These are phyloP conservation scores for Arxiozyma slooffiae DNA, from an alignment of 1,139 yeast genomes.

Conservation along the genomic window DNA sequence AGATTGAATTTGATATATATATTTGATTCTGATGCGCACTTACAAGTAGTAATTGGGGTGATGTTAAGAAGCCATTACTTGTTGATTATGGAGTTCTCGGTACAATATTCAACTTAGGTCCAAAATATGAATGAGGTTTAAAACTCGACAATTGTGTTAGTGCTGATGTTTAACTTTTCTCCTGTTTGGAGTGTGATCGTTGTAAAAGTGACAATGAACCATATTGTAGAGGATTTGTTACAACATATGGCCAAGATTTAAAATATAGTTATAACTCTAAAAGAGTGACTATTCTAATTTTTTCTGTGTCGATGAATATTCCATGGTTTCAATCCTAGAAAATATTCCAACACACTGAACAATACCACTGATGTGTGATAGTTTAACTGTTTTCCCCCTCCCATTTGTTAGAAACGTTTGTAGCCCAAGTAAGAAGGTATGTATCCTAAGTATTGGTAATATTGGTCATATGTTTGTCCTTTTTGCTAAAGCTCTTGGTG, in stretches of 20 bases:
- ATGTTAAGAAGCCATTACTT: slow-evolving; percentile 12
- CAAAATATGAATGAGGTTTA: slow-evolving; percentile 26
- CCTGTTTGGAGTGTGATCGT: slow-evolving; percentile 40
- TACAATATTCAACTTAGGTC: slow-evolving; percentile 38
- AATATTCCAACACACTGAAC: slow-evolving; percentile 35
- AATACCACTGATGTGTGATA: slow-evolving; percentile 48
- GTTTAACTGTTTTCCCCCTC: slow-evolving; percentile 44
- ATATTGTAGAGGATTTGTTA: slow-evolving; percentile 37
- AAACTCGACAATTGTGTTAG: slow-evolving; percentile 45
- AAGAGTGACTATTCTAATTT: slow-evolving; percentile 50
- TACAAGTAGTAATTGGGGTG: slow-evolving; percentile 35
- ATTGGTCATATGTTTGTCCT: slow-evolving; percentile 52
- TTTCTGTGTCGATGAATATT: slow-evolving; percentile 39
- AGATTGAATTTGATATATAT: slow-evolving; percentile 42
- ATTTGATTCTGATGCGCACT: slow-evolving; percentile 44
- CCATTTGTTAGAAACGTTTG: slow-evolving; percentile 39
- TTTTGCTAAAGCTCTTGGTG: slow-evolving; percentile 49
- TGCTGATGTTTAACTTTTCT: slow-evolving; percentile 41
- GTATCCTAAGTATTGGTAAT: slow-evolving; percentile 52
- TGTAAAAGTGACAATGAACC: slow-evolving; percentile 39
- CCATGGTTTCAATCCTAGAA: slow-evolving; percentile 43
- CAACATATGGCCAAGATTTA: slow-evolving; percentile 37
- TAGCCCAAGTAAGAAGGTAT: slow-evolving; percentile 40
- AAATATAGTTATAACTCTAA: slow-evolving; percentile 39
- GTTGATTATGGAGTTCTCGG: slow-evolving; percentile 38